These are phyloP conservation scores for Mycena citricolor DNA, from an alignment of 1,284 basidiomycete genomes.

Conservation along the genomic window DNA sequence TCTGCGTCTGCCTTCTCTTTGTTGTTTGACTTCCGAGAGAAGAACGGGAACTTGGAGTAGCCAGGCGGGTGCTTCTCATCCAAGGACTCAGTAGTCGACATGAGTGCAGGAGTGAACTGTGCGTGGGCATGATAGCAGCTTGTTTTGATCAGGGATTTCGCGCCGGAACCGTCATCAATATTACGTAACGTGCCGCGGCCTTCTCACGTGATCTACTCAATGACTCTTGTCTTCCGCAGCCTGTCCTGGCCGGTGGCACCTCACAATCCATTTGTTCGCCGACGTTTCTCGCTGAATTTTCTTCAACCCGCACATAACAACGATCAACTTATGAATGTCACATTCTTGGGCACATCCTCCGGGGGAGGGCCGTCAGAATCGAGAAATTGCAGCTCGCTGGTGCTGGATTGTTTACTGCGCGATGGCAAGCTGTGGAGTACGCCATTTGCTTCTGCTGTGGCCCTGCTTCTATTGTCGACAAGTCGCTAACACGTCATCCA, in stretches of 20 bases:
- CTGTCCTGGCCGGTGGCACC: too few relatives aligned
- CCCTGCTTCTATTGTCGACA: slow-evolving; percentile 1
- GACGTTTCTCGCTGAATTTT: slow-evolving; percentile 22
- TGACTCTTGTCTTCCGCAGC: too few relatives aligned
- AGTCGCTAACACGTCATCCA: slow-evolving; percentile 31
- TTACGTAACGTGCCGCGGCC: too few relatives aligned
- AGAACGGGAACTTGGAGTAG: slow-evolving; percentile 21
- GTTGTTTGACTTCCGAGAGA: slow-evolving; percentile 22
- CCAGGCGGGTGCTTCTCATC: slow-evolving; percentile 37
- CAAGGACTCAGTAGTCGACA: slow-evolving; percentile 38
- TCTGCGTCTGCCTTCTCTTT: slow-evolving; percentile 21
- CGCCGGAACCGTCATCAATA: too few relatives aligned
- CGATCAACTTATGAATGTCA: slow-evolving; percentile 39
- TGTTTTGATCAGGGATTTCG: too few relatives aligned
- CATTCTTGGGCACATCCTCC: slow-evolving; percentile 74
- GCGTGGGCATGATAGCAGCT: background rate
- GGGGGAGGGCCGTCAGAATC: slow-evolving; percentile 70
- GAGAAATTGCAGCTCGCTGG: slow-evolving; percentile 71
- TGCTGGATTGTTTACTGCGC: slow-evolving; percentile 53
- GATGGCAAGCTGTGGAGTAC: slow-evolving; percentile 67
- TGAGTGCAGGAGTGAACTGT: slow-evolving; percentile 22
- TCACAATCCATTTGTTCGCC: slow-evolving; percentile 1
- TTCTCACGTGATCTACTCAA: too few relatives aligned
- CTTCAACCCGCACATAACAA: background rate
- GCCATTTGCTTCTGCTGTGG: slow-evolving; percentile 23